Evolutionary conservation across 2,329 filamentous ascomycete genomes (phyloP).

Genomic region (Talaromyces pinophilus): DNA sequence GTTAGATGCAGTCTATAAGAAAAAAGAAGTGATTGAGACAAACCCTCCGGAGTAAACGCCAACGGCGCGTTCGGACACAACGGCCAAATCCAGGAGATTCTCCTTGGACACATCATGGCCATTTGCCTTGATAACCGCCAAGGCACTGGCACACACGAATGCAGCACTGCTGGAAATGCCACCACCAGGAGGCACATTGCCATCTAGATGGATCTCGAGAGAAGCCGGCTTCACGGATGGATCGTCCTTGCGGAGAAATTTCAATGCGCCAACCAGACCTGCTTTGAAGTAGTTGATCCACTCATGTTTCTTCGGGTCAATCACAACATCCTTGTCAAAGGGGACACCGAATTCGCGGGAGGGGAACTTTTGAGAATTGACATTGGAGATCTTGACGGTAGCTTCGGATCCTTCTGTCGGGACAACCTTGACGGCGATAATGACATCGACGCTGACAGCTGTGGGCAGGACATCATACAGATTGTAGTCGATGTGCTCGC

Average conservation of each 20-base stretch:
- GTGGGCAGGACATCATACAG: slow-evolving; percentile 95
- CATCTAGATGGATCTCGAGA: slow-evolving; percentile 88
- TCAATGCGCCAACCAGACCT: slow-evolving; percentile 77
- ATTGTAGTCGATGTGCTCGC: slow-evolving; percentile 98
- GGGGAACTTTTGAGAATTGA: slow-evolving; percentile 73
- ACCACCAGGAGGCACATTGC: slow-evolving; percentile 86
- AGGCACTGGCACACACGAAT: slow-evolving; percentile 84
- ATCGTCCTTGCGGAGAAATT: slow-evolving; percentile 70
- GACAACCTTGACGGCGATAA: slow-evolving; percentile 72
- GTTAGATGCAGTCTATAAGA: background rate
- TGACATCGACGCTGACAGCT: slow-evolving; percentile 87
- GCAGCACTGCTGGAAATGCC: slow-evolving; percentile 92
- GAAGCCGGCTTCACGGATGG: slow-evolving; percentile 66
- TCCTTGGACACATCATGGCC: slow-evolving; percentile 84
- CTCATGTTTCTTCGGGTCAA: slow-evolving; percentile 82
- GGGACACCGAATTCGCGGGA: slow-evolving; percentile 73
- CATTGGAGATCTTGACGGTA: slow-evolving; percentile 77
- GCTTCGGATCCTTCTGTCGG: slow-evolving; percentile 48
- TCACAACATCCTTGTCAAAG: slow-evolving; percentile 63
- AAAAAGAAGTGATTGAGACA: slow-evolving; percentile 35
- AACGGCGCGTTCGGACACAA: slow-evolving; percentile 90
- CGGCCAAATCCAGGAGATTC: slow-evolving; percentile 85
- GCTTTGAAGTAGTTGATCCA: slow-evolving; percentile 99
- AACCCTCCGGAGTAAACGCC: slow-evolving; percentile 95
- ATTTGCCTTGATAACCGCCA: slow-evolving; percentile 86